These are phyloP conservation scores for Rosa rugosa DNA, from an alignment of 306 rosid species.

Conservation along the genomic window DNA sequence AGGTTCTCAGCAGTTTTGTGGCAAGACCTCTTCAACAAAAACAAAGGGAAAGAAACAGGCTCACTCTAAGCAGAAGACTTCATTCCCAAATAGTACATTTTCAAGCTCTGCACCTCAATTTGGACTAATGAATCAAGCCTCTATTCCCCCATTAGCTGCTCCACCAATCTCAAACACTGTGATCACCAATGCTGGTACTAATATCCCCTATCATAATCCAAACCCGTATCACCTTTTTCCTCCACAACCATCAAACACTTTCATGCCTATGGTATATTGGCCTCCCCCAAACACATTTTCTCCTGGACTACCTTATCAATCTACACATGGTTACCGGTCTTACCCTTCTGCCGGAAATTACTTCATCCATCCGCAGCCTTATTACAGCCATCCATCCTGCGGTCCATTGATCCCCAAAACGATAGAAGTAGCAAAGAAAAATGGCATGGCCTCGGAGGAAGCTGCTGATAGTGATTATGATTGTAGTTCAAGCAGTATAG, in stretches of 20 bases:
- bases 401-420: conserved; percentile 34
- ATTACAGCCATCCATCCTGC: conserved; percentile 35
- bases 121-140: conserved; percentile 48
- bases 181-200: conserved; percentile 31
- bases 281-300: conserved; percentile 66
- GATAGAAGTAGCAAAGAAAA: conserved; percentile 39
- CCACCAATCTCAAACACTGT: conserved; percentile 30
- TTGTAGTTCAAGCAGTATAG: conserved; percentile 47
- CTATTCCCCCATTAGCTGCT: conserved; percentile 40
- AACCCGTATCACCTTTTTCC: conserved; percentile 43
- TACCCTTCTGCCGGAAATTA: conserved; percentile 54
- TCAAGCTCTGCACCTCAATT: conserved; percentile 40
- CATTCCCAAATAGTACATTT: conserved; percentile 28
- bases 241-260: conserved; percentile 49
- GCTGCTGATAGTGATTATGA: conserved; percentile 42
- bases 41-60: conserved; percentile 47
- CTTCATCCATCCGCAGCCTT: conserved; percentile 55
- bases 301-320: conserved; percentile 42
- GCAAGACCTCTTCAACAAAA: conserved; percentile 41
- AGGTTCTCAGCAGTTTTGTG: conserved; percentile 37
- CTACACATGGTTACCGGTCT: conserved; percentile 51
- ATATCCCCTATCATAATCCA: conserved; percentile 31
- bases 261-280: conserved; percentile 78
- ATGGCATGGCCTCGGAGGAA: conserved; percentile 36
- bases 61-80: conserved; percentile 26